phyloP scores from a whole-genome alignment of 2,329 filamentous ascomycete genomes.

The Didymosphaeria variabile region DNA sequence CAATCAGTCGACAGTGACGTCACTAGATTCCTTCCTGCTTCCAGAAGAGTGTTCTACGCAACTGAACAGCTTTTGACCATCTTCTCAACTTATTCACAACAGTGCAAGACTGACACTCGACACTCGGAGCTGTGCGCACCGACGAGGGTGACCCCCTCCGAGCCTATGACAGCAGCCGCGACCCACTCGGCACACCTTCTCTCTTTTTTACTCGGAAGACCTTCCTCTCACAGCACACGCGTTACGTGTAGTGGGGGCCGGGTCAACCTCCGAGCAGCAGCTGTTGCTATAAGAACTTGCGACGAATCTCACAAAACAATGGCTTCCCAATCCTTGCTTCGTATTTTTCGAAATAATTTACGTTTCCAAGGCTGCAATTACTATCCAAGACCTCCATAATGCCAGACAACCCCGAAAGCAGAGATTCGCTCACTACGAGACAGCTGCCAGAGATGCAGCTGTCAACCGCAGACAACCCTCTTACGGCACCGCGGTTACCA shows the following conservation, averaged over 20 bases:
- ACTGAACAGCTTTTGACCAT: not conserved
- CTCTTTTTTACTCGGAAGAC: not conserved
- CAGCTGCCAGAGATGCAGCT: slow-evolving; percentile 60
- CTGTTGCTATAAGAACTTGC: not conserved
- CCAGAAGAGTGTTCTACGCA: too few species aligned
- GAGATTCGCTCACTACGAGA: slow-evolving; percentile 56
- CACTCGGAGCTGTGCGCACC: not conserved
- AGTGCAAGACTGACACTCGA: not conserved
- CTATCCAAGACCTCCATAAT: not conserved
- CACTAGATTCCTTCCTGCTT: too few species aligned
- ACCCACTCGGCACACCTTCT: slow-evolving; percentile 8
- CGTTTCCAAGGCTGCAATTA: not conserved
- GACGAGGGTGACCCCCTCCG: slow-evolving; percentile 8
- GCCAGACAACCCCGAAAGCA: slow-evolving; percentile 43
- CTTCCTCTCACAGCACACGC: slow-evolving; percentile 5
- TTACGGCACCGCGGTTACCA: slow-evolving; percentile 54
- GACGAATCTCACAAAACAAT: not conserved
- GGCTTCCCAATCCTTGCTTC: not conserved
- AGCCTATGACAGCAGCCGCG: slow-evolving; percentile 1
- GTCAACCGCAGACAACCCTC: slow-evolving; percentile 56
- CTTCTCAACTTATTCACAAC: not conserved
- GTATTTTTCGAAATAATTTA: not conserved
- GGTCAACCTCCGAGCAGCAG: slow-evolving; percentile 8
- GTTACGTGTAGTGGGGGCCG: slow-evolving; percentile 13
- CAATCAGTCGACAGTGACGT: too few species aligned